Conservation (phyloP, 345 rosid genomes). For the Gossypium stocksii region DNA sequence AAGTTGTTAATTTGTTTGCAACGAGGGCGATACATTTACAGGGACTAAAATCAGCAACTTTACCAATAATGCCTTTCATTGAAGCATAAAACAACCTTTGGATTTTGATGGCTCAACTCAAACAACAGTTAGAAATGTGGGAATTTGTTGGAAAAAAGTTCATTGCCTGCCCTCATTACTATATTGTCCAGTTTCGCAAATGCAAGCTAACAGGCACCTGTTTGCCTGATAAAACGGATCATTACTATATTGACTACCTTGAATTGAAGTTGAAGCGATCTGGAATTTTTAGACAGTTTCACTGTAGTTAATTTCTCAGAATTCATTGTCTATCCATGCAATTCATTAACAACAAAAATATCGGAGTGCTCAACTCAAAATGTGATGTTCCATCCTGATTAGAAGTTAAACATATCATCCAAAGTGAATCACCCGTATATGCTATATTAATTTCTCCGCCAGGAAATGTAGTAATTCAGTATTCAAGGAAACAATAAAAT, state of each 20-base stretch:
- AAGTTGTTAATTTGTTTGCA: too few relatives aligned
- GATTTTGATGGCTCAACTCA: not conserved
- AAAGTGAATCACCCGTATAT: not conserved
- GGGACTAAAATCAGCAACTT: too few relatives aligned
- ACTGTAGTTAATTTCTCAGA: not conserved
- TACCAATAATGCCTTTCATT: too few relatives aligned
- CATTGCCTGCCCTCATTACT: not conserved
- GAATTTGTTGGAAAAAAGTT: not conserved
- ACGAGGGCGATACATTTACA: too few relatives aligned
- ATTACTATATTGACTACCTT: not conserved
- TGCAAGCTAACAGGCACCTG: not conserved
- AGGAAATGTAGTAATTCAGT: slow-evolving; percentile 3
- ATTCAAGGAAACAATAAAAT: not conserved
- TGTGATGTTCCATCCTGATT: too few relatives aligned
- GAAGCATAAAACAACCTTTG: too few relatives aligned
- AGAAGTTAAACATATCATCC: not conserved
- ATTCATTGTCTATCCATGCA: not conserved
- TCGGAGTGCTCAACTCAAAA: too few relatives aligned
- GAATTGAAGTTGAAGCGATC: not conserved
- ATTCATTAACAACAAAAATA: not conserved
- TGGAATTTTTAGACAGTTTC: not conserved
- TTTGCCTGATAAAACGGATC: not conserved
- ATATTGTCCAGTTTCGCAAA: not conserved
- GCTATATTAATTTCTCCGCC: not conserved
- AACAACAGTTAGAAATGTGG: not conserved